Conservation (phyloP, 805 yeast species). For the Babjeviella inositovora region DNA sequence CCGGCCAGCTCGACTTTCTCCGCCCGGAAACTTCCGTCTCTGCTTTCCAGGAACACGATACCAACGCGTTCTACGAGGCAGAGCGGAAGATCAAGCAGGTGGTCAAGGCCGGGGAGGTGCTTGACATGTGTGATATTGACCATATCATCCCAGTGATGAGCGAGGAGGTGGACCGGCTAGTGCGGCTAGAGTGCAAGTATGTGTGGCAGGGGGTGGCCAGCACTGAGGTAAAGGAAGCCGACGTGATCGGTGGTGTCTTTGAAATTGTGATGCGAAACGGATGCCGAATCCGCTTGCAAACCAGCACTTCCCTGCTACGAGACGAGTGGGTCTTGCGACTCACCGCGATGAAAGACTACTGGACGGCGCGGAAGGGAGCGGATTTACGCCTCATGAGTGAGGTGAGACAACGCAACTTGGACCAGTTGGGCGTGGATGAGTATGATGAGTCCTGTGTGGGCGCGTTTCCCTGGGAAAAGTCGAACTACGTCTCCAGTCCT, state of each 20-base stretch:
- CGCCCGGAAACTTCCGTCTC: conserved; percentile 13
- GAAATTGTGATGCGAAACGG: conserved; percentile 33
- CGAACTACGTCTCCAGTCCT: conserved; percentile 37
- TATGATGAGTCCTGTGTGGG: conserved; percentile 36
- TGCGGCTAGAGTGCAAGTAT: conserved; percentile 10
- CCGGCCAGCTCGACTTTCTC: conserved; percentile 51
- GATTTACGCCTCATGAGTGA: conserved; percentile 18
- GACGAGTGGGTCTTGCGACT: conserved; percentile 56
- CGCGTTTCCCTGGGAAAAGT: conserved; percentile 35
- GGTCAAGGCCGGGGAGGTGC: conserved; percentile 37
- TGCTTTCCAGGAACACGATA: conserved; percentile 33
- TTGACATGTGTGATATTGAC: conserved; percentile 39
- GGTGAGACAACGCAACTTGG: conserved; percentile 26
- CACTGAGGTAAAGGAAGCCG: conserved; percentile 7
- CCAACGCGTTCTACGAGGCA: conserved; percentile 43
- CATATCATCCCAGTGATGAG: conserved; percentile 16
- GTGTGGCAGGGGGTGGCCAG: conserved; percentile 13
- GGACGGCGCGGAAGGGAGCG: conserved; percentile 31
- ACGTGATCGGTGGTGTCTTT: conserved; percentile 29
- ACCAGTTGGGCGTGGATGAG: conserved; percentile 32
- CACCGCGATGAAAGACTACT: conserved; percentile 26
- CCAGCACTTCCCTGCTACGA: conserved; percentile 28
- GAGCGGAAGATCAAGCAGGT: conserved; percentile 44
- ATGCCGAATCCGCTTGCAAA: conserved; percentile 30
- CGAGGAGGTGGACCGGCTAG: conserved; percentile 8